Evolutionary conservation across 2,329 filamentous ascomycete species (phyloP).

Genomic region (Aureobasidium subglaciale): DNA sequence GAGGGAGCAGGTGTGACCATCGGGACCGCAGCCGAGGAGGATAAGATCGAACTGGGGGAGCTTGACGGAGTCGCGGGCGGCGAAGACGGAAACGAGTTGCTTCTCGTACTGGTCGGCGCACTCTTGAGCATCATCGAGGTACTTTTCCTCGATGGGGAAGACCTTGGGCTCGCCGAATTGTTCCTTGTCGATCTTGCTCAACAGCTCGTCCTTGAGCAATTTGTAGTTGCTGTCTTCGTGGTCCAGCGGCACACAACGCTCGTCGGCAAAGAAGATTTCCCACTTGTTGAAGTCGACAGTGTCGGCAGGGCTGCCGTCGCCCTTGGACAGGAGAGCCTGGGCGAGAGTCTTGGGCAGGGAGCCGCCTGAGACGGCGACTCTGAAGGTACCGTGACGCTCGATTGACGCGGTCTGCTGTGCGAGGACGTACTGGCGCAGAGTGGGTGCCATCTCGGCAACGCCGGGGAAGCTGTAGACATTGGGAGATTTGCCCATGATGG

Average conservation of each 20-base stretch:
- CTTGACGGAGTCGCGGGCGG: slow-evolving; percentile 86
- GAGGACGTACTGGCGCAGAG: slow-evolving; percentile 76
- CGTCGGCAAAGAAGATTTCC: slow-evolving; percentile 98
- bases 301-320: slow-evolving; percentile 49
- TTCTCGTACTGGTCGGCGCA: slow-evolving; percentile 92
- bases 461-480: slow-evolving; percentile 74
- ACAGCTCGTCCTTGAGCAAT: slow-evolving; percentile 76
- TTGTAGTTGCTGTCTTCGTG: slow-evolving; percentile 92
- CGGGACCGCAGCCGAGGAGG: slow-evolving; percentile 86
- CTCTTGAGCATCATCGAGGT: slow-evolving; percentile 75
- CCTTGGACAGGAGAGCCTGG: slow-evolving; percentile 62
- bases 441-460: slow-evolving; percentile 64
- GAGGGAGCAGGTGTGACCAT: slow-evolving; percentile 93
- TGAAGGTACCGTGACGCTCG: slow-evolving; percentile 74
- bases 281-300: slow-evolving; percentile 73
- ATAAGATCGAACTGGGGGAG: slow-evolving; percentile 92
- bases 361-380: slow-evolving; percentile 86
- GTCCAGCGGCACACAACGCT: slow-evolving; percentile 86
- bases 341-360: slow-evolving; percentile 85
- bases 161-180: slow-evolving; percentile 61
- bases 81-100: slow-evolving; percentile 75
- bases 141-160: slow-evolving; percentile 65
- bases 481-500: slow-evolving; percentile 33
- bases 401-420: slow-evolving; percentile 74
- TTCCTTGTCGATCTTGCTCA: slow-evolving; percentile 71